Conservation (phyloP, 306 rosid genomes). For the Purshia tridentata region DNA sequence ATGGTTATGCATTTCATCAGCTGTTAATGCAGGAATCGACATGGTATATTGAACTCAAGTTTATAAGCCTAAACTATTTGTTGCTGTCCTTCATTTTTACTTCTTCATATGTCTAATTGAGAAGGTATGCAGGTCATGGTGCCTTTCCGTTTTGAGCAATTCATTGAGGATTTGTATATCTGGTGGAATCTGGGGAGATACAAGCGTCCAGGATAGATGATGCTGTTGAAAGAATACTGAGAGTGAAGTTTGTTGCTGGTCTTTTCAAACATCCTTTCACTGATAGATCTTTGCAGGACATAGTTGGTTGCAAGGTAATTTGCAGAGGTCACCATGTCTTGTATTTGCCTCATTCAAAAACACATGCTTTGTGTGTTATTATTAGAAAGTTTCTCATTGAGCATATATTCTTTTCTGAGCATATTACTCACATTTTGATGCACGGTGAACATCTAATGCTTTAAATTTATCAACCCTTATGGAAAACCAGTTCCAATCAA, state of each 20-base stretch:
- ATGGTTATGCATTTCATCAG: conserved; percentile 49
- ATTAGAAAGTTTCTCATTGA: neutral
- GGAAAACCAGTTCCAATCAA: neutral
- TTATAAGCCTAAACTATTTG: neutral
- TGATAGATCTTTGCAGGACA: conserved; percentile 56
- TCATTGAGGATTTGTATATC: conserved; percentile 46
- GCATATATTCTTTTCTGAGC: too few relatives aligned
- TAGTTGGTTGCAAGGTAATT: conserved; percentile 68
- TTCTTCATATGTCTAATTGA: conserved; percentile 10
- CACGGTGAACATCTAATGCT: too few relatives aligned
- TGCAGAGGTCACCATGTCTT: conserved; percentile 8
- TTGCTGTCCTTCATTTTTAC: neutral
- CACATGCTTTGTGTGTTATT: conserved; percentile 8
- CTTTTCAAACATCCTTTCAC: conserved; percentile 64
- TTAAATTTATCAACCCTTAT: too few relatives aligned
- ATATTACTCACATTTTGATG: too few relatives aligned
- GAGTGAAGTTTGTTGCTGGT: conserved; percentile 76
- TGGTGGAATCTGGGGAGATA: conserved; percentile 61
- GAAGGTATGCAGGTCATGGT: conserved; percentile 64
- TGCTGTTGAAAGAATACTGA: conserved; percentile 69
- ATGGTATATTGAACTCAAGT: conserved; percentile 50
- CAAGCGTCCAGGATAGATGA: conserved; percentile 64
- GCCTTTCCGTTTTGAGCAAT: conserved; percentile 39
- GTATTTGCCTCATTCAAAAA: neutral
- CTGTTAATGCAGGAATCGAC: conserved; percentile 78